Percentiles rank a stretch among this genome's conserved stretches.
These are phyloP conservation scores for Rubus parviflorus DNA, from an alignment of 306 rosid genomes.

Conservation along the genomic window DNA sequence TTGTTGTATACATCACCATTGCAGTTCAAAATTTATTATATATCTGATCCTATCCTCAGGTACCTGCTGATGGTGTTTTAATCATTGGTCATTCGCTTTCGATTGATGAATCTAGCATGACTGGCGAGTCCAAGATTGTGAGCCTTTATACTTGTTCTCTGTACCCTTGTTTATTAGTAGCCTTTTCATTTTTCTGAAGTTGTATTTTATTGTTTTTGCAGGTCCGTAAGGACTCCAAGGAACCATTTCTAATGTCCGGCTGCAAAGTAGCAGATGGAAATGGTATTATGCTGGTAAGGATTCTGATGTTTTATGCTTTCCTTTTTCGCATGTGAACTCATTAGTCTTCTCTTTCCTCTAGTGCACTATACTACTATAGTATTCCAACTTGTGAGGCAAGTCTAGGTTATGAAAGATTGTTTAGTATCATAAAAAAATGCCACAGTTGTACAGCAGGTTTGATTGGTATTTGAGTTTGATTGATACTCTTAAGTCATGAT, in stretches of 20 bases:
- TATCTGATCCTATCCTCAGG: conserved; percentile 40
- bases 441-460: not conserved
- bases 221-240: conserved; percentile 62
- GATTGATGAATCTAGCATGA: conserved; percentile 94
- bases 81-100: conserved; percentile 82
- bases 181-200: not conserved
- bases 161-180: not conserved
- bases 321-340: not conserved
- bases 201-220: conserved; percentile 27
- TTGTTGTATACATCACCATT: conserved; percentile 22
- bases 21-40: conserved; percentile 7
- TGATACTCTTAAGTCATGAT: not conserved
- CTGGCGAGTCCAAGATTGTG: conserved; percentile 91
- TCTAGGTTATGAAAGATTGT: not conserved
- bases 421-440: not conserved
- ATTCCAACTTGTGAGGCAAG: not conserved
- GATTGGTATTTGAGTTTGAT: not conserved
- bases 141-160: conserved; percentile 34
- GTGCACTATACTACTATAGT: not conserved
- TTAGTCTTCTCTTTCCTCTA: not conserved
- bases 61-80: conserved; percentile 89
- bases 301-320: conserved; percentile 9
- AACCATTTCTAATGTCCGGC: conserved; percentile 84
- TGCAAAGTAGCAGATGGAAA: conserved; percentile 95
- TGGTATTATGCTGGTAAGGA: conserved; percentile 80